Conservation (phyloP, 257 asterid species). For the Gardenia jasminoides region DNA sequence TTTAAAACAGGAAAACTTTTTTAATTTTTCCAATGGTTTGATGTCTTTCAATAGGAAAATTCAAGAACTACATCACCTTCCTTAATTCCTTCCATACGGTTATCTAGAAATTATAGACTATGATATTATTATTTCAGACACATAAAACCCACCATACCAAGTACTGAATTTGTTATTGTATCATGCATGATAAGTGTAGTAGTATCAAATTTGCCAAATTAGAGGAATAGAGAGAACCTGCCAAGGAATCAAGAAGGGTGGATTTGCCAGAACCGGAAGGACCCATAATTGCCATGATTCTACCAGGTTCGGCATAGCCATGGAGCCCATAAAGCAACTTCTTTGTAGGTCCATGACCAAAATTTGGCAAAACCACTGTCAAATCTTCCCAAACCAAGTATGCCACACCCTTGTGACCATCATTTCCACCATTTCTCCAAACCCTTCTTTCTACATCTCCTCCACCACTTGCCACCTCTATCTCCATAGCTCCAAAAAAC, state of each 20-base stretch:
- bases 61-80: neutral
- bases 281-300: slow-evolving; percentile 98
- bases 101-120: too few species aligned
- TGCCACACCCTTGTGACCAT: slow-evolving; percentile 44
- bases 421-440: neutral
- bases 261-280: slow-evolving; percentile 99
- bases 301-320: slow-evolving; percentile 87
- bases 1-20: too few species aligned
- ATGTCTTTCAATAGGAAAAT: neutral
- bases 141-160: too few species aligned
- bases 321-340: slow-evolving; percentile 68
- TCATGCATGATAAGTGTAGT: neutral
- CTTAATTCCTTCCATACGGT: neutral
- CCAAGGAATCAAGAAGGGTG: slow-evolving; percentile 91
- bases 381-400: slow-evolving; percentile 82
- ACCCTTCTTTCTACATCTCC: slow-evolving; percentile 16
- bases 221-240: slow-evolving; percentile 45
- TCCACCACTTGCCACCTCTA: slow-evolving; percentile 13
- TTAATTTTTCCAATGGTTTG: too few species aligned
- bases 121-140: too few species aligned
- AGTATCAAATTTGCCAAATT: neutral
- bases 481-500: slow-evolving; percentile 11
- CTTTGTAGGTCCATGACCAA: slow-evolving; percentile 68
- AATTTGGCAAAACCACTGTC: slow-evolving; percentile 73
- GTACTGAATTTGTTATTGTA: neutral